phyloP scores from a whole-genome alignment of 257 asterid species.

The Solanum chilense region DNA sequence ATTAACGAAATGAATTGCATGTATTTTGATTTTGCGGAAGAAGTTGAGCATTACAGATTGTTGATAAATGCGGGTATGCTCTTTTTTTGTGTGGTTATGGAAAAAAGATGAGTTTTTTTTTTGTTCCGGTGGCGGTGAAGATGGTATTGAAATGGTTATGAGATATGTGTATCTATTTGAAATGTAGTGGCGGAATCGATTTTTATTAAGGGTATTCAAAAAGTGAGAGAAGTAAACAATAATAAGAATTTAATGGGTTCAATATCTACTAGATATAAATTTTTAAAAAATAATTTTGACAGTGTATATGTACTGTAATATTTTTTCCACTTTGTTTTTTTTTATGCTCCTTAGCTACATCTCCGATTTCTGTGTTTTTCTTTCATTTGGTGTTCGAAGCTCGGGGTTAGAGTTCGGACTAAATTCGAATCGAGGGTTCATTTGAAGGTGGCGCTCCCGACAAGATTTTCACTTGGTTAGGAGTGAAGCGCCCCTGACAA shows the following conservation, averaged over 20 bases:
- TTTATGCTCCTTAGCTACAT: background rate
- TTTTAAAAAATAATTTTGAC: too few species aligned
- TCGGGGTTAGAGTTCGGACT: accelerated
- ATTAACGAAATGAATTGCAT: background rate
- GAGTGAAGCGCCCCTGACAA: too few species aligned
- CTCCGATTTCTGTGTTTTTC: background rate
- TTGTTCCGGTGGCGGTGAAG: background rate
- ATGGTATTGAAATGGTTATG: background rate
- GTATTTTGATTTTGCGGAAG: background rate
- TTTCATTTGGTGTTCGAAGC: too few species aligned
- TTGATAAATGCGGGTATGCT: background rate
- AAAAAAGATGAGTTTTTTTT: background rate
- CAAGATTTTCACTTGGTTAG: too few species aligned
- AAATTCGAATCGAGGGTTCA: too few species aligned
- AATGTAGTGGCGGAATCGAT: background rate
- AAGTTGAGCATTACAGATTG: background rate
- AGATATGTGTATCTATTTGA: background rate
- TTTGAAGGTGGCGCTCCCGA: too few species aligned
- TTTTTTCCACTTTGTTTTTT: background rate
- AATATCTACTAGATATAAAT: background rate
- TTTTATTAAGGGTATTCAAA: background rate
- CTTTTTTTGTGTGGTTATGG: background rate
- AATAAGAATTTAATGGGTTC: background rate
- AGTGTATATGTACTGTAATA: background rate
- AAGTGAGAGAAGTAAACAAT: background rate